Base-by-base conservation (phyloP, 768 basidiomycete species). In the Fomitopsis pulvina region DNA sequence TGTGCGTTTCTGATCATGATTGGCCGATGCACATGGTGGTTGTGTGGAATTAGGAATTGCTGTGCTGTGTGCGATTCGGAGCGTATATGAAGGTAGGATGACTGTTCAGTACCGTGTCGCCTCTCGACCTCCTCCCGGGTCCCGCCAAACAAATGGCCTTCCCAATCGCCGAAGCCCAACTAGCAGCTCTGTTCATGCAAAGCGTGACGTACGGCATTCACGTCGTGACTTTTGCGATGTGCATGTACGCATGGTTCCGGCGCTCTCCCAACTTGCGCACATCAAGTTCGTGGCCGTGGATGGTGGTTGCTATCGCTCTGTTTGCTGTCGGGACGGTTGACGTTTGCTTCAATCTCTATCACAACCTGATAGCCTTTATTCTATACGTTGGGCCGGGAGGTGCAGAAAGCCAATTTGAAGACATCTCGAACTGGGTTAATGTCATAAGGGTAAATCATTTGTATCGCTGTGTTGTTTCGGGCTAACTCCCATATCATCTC, bases 391-490 rank as follows among this genome's bases (percentile, higher is more conserved):
- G 41, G 11, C 34, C 42, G 9, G 27, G 49, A 6, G 41, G 49
- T 16, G 41, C 47, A n/a, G 18, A 25, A 5, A 14, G 3, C 18
- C 5, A 48, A 22, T 45, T 50, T 26, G 20, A 26, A n/a, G 34
- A 50, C 24, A n/a, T 43, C 14, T 50, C 41, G 20, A 32, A 25
- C 30, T 50, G 49, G 49, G 41, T 32, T 5, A 43, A 50, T 24
- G 41, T 50, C n/a, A 32, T 37, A 18, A 6, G 49, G n/a, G 47
- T 48, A 28, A 29, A 14, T n/a, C 22, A 2, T 39, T 3, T 40
- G 4, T 25, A 4, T 37, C 3, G 25, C 34, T 20, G 34, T 22
- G 4, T 16, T 14, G n/a, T 22, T 47, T n/a, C 5, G 38, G 20
- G 3, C 18, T 28, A 6, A 25, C 21, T 10, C 6, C 7, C 26